These are phyloP conservation scores for Collybia nuda DNA, from an alignment of 768 basidiomycete species.

Conservation along the genomic window DNA sequence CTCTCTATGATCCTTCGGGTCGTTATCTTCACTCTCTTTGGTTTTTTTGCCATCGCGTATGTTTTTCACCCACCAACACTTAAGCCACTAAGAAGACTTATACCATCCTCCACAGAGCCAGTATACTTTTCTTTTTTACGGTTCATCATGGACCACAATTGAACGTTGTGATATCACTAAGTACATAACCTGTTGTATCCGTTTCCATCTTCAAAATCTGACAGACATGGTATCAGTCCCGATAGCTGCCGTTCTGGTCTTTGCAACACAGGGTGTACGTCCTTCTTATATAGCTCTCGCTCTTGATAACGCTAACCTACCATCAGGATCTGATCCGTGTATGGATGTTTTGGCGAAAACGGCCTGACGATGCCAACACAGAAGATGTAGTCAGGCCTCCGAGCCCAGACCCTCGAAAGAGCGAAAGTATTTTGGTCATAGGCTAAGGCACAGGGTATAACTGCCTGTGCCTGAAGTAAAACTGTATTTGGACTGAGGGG, in stretches of 20 bases:
- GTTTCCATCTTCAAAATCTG: not conserved
- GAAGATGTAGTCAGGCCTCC: too few species aligned
- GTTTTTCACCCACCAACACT: not conserved
- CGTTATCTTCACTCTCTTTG: slow-evolving; percentile 17
- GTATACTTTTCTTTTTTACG: slow-evolving; percentile 21
- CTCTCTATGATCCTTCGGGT: slow-evolving; percentile 22
- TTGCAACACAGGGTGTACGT: slow-evolving; percentile 20
- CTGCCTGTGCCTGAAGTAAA: too few species aligned
- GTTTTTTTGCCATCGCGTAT: slow-evolving; percentile 20
- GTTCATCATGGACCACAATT: slow-evolving; percentile 15
- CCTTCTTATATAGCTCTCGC: not conserved
- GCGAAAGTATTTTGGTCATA: too few species aligned
- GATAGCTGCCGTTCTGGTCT: slow-evolving; percentile 20
- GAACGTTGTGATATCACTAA: slow-evolving; percentile 20
- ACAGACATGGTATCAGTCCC: slow-evolving; percentile 15
- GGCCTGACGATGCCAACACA: not conserved
- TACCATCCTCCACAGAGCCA: slow-evolving; percentile 7
- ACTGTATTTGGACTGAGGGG: too few species aligned
- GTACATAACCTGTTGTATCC: slow-evolving; percentile 4
- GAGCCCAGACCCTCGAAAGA: too few species aligned
- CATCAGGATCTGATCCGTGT: slow-evolving; percentile 7
- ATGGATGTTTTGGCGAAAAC: slow-evolving; percentile 12
- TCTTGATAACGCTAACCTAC: not conserved
- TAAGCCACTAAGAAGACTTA: not conserved
- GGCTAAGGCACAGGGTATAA: too few species aligned